Evolutionary conservation across 2,329 filamentous ascomycete species (phyloP), one percentile per base, ranked within the genome.

Genomic region (Bertia moriformis): DNA sequence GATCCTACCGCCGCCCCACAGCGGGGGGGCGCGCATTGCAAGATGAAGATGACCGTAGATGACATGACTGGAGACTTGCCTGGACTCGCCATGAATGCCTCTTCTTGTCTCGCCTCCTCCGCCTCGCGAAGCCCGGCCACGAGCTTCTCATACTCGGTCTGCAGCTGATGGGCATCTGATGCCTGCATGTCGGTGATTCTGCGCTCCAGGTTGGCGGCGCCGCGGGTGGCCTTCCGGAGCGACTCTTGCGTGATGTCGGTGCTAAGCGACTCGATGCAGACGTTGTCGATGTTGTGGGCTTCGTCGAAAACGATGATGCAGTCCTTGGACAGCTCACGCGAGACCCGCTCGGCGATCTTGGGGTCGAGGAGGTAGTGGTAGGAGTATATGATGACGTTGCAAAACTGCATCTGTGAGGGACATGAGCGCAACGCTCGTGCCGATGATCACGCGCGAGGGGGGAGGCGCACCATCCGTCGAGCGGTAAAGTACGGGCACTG

Each of bases 251-350:
- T 96, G 42, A 98, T 74, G 51, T 98, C 91, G 32, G 94, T 96
- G 53, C 91, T 96, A 12, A 96, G 65, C 2, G 91, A 89, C 54
- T 98, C 91, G 48, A 98, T 98, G 56, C 93, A 98, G 42, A 98
- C 91, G 54, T 98, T 98, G 68, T 98, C 91, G 49, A 98, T 98
- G 53, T 98, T 98, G 63, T 98, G 91, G 13, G 91, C 91, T 59
- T 98, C 91, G 52, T 98, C 91, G 47, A 98, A 98, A 3, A 98
- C 91, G 17, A 98, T 85, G 39, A 98, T 98, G 56, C 88, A 95
- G 57, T 98, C 93, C 50, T 95, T 95, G 0, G 91, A 95, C 10
- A 98, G 73, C 52, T 98, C 91, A 56, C 83, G 87, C 0, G 91
- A 96, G 1, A 96, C 88, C 41, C 89, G 64, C 54, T 98, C 91